These are phyloP conservation scores for Novakomyces olei DNA, from an alignment of 805 yeast genomes.

Conservation along the genomic window DNA sequence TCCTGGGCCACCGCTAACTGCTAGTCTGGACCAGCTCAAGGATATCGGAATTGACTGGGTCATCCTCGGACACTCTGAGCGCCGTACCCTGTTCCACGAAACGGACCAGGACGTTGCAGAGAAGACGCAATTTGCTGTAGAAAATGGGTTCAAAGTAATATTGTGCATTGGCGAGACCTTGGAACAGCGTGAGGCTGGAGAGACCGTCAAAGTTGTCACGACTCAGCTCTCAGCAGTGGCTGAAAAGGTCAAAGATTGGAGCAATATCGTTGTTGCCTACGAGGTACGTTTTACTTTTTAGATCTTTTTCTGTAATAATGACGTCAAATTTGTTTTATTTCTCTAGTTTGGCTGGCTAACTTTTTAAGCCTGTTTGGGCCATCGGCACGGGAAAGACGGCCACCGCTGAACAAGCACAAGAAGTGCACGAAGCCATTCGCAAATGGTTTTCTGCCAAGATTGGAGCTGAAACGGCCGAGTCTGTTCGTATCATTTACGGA, in stretches of 20 bases:
- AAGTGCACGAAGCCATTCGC: conserved; percentile 77
- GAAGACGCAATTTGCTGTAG: conserved; percentile 85
- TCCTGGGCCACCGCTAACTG: too few relatives aligned
- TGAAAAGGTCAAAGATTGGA: conserved; percentile 68
- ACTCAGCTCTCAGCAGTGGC: conserved; percentile 80
- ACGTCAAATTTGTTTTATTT: too few relatives aligned
- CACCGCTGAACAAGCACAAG: conserved; percentile 94
- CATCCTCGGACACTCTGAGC: conserved; percentile 93
- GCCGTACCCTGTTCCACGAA: conserved; percentile 85
- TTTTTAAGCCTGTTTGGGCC: conserved; percentile 99
- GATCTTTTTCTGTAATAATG: too few relatives aligned
- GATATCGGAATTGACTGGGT: conserved; percentile 91
- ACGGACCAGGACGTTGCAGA: conserved; percentile 64
- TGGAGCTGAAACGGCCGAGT: conserved; percentile 55
- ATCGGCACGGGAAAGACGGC: conserved; percentile 99
- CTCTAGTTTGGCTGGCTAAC: too few relatives aligned
- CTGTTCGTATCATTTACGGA: conserved; percentile 85
- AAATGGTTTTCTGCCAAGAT: conserved; percentile 53
- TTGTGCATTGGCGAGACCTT: conserved; percentile 91
- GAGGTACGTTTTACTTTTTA: too few relatives aligned
- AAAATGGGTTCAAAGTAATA: conserved; percentile 71
- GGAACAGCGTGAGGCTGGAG: conserved; percentile 79
- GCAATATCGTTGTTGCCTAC: conserved; percentile 81
- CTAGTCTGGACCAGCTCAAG: conserved; percentile 62
- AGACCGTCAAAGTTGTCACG: conserved; percentile 67